phyloP scores from a whole-genome alignment of 768 basidiomycete genomes.

The Trametopsis cervina region DNA sequence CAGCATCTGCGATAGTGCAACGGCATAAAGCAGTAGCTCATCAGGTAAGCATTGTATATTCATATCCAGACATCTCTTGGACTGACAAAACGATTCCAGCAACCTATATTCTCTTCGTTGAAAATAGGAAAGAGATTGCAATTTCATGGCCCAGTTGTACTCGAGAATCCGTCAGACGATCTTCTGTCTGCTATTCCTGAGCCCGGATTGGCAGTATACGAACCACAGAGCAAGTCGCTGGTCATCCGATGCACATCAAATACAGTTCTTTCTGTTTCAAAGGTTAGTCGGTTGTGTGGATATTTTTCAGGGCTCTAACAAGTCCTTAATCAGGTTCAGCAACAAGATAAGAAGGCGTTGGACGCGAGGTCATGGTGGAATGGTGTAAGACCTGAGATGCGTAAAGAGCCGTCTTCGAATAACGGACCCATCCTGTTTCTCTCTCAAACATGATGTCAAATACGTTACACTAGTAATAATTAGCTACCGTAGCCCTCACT shows the following conservation, averaged over 20 bases:
- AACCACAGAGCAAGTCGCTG: constrained; percentile 32
- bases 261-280: constrained; percentile 44
- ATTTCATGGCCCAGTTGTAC: constrained; percentile 18
- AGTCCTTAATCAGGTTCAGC: constrained; percentile 35
- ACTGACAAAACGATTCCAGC: too few species aligned
- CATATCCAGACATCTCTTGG: too few species aligned
- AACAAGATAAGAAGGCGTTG: constrained; percentile 50
- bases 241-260: constrained; percentile 49
- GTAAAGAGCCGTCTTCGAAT: neutral
- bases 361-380: constrained; percentile 75
- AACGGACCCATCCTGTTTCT: neutral
- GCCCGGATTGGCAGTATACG: constrained; percentile 40
- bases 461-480: too few species aligned
- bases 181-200: constrained; percentile 11
- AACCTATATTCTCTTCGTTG: constrained; percentile 19
- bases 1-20: constrained; percentile 47
- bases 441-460: too few species aligned
- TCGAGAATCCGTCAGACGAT: neutral
- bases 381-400: constrained; percentile 37
- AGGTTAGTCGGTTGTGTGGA: constrained; percentile 13
- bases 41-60: constrained; percentile 41
- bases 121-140: constrained; percentile 23
- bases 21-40: constrained; percentile 61
- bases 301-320: neutral
- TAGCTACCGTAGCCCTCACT: too few species aligned